Percentiles rank a stretch among this genome's conserved stretches.
Conservation (phyloP, 2,329 filamentous ascomycete species). For the Camillea tinctor region DNA sequence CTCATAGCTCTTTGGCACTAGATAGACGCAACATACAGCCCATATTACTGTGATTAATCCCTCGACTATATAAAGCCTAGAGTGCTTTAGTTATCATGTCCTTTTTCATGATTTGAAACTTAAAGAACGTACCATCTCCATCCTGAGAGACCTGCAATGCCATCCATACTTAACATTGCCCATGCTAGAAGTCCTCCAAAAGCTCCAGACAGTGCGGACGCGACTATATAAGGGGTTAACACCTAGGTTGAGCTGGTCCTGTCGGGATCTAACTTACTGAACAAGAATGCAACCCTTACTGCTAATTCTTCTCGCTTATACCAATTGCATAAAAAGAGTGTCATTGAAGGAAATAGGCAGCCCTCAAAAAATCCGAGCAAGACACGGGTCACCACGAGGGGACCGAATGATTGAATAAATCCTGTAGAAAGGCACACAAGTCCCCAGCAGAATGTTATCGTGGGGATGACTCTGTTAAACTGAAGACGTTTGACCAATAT, state of each 20-base stretch:
- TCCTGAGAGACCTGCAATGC: slow-evolving; percentile 22
- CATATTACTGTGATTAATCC: slow-evolving; percentile 19
- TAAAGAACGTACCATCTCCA: slow-evolving; percentile 26
- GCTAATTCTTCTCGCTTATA: slow-evolving; percentile 33
- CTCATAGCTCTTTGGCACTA: slow-evolving; percentile 19
- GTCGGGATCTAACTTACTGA: slow-evolving; percentile 9
- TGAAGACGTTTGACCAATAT: slow-evolving; percentile 26
- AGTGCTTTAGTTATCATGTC: neutral
- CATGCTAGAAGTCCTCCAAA: slow-evolving; percentile 30
- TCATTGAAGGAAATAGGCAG: slow-evolving; percentile 30
- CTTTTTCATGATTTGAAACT: neutral
- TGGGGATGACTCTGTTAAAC: slow-evolving; percentile 26
- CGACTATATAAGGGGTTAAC: slow-evolving; percentile 19
- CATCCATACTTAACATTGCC: slow-evolving; percentile 30
- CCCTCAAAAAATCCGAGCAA: slow-evolving; percentile 31
- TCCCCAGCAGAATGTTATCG: slow-evolving; percentile 26
- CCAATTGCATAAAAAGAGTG: slow-evolving; percentile 30
- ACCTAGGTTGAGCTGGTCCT: too few relatives aligned
- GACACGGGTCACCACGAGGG: slow-evolving; percentile 26
- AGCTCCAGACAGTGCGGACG: slow-evolving; percentile 25
- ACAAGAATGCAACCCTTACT: slow-evolving; percentile 27
- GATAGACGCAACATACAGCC: slow-evolving; percentile 10
- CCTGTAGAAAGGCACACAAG: slow-evolving; percentile 29
- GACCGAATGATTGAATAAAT: slow-evolving; percentile 26
- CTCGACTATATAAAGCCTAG: slow-evolving; percentile 25